Evolutionary conservation across 225 moss, liverwort and hornwort genomes (phyloP), one percentile per base, ranked within the genome.

Genomic region (Physcomitrium patens): DNA sequence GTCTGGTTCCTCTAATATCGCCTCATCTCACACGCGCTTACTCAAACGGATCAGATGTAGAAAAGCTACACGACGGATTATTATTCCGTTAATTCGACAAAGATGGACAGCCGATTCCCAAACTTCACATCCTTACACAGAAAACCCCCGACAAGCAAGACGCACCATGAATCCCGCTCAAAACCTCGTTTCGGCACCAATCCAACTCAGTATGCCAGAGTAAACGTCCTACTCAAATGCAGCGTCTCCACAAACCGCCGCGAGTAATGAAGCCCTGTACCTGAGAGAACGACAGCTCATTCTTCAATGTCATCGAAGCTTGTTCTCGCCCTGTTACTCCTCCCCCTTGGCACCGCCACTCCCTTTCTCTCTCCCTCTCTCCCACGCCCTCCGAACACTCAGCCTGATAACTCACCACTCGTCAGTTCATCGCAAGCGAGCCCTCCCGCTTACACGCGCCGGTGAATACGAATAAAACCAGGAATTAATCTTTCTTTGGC

Each of bases 261-360:
- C 26, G 13, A 53, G 60, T 16, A 64, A 60, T 42, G 49, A 42
- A 50, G 43, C 24, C 6, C 10, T 20, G 47, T 59, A 80, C 83
- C 83, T 83, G 22, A 59, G 68, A 16, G 18, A 69, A 59, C 51
- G 24, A 68, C 57, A 52, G 72, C 56, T 76, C 67, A 37, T 59
- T 16, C 52, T 26, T 24, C 58, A 76, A 28, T 59, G 12, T 15
- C 52, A 54, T 56, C 79, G 76, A 44, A 71, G 71, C 28, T 24
- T 60, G 24, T 60, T 62, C 62, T 63, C 67, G 67, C 47, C 60
- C 63, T 82, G 31, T 37, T 4, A 0, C 51, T 44, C 44, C 11
- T 28, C 46, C 44, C 31, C n/a, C 15, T n/a, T 37, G 24, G 31
- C 31, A 37, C 31, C 2, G 19, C 5, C 3, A 31, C 22, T 54